Base-by-base conservation (phyloP, 345 rosid genomes). In the Brassica carinata region DNA sequence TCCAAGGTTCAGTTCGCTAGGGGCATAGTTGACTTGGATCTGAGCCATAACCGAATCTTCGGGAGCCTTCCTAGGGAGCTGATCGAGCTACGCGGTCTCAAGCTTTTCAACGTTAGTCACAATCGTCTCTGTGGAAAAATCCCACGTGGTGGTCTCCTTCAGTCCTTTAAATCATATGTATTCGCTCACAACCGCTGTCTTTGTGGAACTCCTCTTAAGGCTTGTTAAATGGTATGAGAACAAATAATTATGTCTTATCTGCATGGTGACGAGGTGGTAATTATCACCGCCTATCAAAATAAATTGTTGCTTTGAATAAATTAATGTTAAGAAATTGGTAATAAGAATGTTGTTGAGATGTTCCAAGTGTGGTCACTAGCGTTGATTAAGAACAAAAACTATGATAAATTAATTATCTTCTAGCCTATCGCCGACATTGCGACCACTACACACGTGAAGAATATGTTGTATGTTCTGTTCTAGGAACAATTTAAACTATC, bases 151-250 rank as follows among this genome's bases (percentile, higher is more conserved):
- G 96, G 96, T 34, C 31, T 31, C 58, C 72, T 92, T 83, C 94
- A 92, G 90, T 86, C 83, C 9, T 85, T 91, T 45, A 94, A 84
- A 73, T 70, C 75, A 51, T 70, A 84, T 6, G 43, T 78, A 0
- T 92, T 85, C 62, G 82, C 91, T 80, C 93, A 92, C 68, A 92
- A 90, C 69, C 69, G 81, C 53, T 94, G 98, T 84, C 80, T 94
- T 83, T 94, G 97, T 69, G 98, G 97, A 2, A 18, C 86, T 17
- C 98, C 97, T 0, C 94, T 94, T 65, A 69, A 71, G 2, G 70
- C 75, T 79, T 87, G 92, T 83, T 74, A 55, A 19, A 58, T 82
- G 66, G 82, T 51, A 8, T 27, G 34, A 26, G n/a, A 17, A 26
- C 31, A 18, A 36, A n/a, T 34, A 64, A 51, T 15, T n/a, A 10